These are phyloP conservation scores for Papiliotrema terrestris DNA, from an alignment of 1,284 basidiomycete species.

Conservation along the genomic window DNA sequence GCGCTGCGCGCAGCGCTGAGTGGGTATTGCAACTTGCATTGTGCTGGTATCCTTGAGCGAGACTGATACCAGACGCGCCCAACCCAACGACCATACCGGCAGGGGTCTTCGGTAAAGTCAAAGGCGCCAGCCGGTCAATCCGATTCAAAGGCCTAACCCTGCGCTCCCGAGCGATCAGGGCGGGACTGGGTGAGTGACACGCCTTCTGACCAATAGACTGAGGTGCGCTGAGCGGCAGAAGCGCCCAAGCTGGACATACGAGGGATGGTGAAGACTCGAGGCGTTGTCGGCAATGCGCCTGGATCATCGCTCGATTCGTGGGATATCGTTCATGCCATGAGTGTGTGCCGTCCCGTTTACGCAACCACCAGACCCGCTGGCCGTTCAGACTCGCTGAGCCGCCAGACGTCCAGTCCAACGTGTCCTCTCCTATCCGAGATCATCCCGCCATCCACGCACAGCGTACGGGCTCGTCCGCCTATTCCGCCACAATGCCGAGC, in stretches of 20 bases:
- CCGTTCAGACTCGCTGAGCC: not conserved
- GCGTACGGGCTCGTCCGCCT: conserved; percentile 11
- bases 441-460: conserved; percentile 23
- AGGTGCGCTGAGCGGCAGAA: conserved; percentile 1
- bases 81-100: conserved; percentile 4
- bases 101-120: conserved; percentile 7
- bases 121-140: conserved; percentile 10
- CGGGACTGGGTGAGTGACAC: conserved; percentile 8
- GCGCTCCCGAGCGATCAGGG: conserved; percentile 11
- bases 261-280: conserved; percentile 5
- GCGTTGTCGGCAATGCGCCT: conserved; percentile 12
- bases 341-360: conserved; percentile 2
- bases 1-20: conserved; percentile 17
- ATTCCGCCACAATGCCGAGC: conserved; percentile 10
- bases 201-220: not conserved
- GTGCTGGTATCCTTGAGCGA: not conserved
- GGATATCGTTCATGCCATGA: conserved; percentile 19
- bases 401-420: conserved; percentile 15
- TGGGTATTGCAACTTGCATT: conserved; percentile 1
- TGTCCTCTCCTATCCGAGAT: conserved; percentile 15
- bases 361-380: not conserved
- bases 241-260: conserved; percentile 12
- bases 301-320: conserved; percentile 17
- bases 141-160: conserved; percentile 22
- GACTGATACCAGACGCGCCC: conserved; percentile 9